These are phyloP conservation scores for Alternaria postmessia DNA, from an alignment of 2,329 filamentous ascomycete species.

Conservation along the genomic window DNA sequence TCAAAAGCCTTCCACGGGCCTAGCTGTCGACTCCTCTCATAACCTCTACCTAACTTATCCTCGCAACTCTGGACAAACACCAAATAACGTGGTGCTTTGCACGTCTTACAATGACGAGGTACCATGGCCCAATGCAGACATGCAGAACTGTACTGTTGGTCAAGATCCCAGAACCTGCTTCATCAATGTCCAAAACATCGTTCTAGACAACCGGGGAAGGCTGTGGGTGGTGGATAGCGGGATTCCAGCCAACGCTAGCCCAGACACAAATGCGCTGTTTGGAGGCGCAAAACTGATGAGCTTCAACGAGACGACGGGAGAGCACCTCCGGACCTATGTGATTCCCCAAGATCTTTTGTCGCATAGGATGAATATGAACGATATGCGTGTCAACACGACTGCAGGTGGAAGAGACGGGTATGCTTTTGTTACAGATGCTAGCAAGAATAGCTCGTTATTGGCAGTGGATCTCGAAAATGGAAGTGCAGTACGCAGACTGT, in stretches of 20 bases:
- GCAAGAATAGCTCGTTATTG: conserved; percentile 49
- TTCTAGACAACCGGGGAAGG: conserved; percentile 50
- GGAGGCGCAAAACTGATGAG: conserved; percentile 55
- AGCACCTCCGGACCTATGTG: conserved; percentile 49
- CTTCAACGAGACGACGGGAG: conserved; percentile 47
- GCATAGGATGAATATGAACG: conserved; percentile 53
- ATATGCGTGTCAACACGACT: conserved; percentile 56
- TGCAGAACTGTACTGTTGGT: conserved; percentile 51
- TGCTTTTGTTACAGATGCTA: conserved; percentile 55
- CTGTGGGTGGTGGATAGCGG: conserved; percentile 56
- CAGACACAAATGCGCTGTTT: conserved; percentile 35
- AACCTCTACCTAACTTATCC: conserved; percentile 56
- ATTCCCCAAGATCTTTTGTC: conserved; percentile 48
- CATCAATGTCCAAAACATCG: conserved; percentile 57
- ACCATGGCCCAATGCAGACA: conserved; percentile 52
- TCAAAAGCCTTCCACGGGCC: conserved; percentile 48
- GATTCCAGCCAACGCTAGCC: conserved; percentile 41
- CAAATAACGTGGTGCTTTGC: conserved; percentile 51
- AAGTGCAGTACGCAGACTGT: conserved; percentile 46
- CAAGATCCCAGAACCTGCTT: conserved; percentile 55
- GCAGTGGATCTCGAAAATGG: conserved; percentile 52
- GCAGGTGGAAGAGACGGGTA: conserved; percentile 49
- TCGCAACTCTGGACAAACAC: conserved; percentile 49
- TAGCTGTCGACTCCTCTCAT: conserved; percentile 49
- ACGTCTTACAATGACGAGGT: conserved; percentile 53